Evolutionary conservation across 1,284 basidiomycete species (phyloP), one percentile per base, ranked within the genome.

Genomic region (Heimioporus punctisporus): DNA sequence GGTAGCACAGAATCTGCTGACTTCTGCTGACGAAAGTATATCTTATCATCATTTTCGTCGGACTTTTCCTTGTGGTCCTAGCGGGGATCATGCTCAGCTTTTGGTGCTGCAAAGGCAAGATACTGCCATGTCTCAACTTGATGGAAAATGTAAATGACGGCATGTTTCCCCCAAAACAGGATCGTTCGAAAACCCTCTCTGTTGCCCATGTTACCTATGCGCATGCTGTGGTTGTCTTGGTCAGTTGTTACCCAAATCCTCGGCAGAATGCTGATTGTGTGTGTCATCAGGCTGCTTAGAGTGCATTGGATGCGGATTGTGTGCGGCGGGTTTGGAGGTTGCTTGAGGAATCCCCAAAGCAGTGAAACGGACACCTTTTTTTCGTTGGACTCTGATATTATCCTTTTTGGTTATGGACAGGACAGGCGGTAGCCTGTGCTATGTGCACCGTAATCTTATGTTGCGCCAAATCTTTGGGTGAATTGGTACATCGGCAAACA

Each of bases 171-270:
- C 43, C 51, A 51, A 54, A 53, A 15, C 50, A 82, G 82, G 79
- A n/a, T 64, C 77, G 0, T 85, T 86, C 59, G 60, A 81, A 56
- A 85, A 85, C 52, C 83, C 83, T 1, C 69, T 79, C 0, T 86
- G 84, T 59, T 85, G 82, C 59, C 84, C 84, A 2, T 86, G 84
- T 60, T 86, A 86, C 64, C 72, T 84, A 7, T 86, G 84, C 56
- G 84, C 84, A 5, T 86, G 83, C 66, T 86, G 84, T 55, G 84
- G 84, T 55, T 84, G 84, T 40, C 73, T 86, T 23, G 81, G 84
- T 84, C 60, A 60, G 79, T 73, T n/a, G 45, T 50, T 42, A 6
- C 10, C 31, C 26, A 19, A 41, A 37, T 24, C 48, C 25, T 27
- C 42, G 14, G 43, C 42, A 42, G 48, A 40, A 24, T 42, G 17